Percentiles rank a stretch among this genome's conserved stretches.
Evolutionary conservation across 169 alveolate genomes (phyloP).

Genomic region (Fabrea salina): DNA sequence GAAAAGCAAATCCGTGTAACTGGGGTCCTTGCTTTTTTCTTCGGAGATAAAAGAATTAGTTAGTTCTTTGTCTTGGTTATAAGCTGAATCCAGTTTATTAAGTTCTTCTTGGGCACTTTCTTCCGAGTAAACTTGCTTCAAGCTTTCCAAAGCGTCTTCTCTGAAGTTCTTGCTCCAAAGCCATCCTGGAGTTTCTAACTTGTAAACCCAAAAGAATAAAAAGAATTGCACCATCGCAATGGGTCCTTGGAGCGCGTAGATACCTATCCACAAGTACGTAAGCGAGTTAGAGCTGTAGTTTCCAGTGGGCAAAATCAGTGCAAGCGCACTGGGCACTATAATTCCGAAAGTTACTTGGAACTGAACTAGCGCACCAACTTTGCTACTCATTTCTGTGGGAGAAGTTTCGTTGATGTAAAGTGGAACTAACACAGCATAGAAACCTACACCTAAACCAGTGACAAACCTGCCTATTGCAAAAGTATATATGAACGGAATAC

Average conservation of each 20-base stretch:
- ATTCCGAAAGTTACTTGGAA: not conserved
- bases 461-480: slow-evolving; percentile 4
- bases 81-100: not conserved
- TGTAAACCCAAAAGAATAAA: not conserved
- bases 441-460: not conserved
- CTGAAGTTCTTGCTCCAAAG: not conserved
- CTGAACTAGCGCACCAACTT: not conserved
- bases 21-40: not conserved
- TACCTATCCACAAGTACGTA: slow-evolving; percentile 1
- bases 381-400: not conserved
- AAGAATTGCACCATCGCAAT: not conserved
- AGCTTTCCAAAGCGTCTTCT: not conserved
- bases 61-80: not conserved
- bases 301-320: not conserved
- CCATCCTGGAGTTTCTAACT: slow-evolving; percentile 4
- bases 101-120: not conserved
- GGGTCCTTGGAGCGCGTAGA: not conserved
- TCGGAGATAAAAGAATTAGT: not conserved
- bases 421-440: not conserved
- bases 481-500: not conserved
- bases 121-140: not conserved
- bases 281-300: not conserved
- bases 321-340: not conserved
- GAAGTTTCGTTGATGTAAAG: slow-evolving; percentile 8
- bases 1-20: not conserved